Base-by-base conservation (phyloP, 805 yeast species). In the Saturnispora galanensis region DNA sequence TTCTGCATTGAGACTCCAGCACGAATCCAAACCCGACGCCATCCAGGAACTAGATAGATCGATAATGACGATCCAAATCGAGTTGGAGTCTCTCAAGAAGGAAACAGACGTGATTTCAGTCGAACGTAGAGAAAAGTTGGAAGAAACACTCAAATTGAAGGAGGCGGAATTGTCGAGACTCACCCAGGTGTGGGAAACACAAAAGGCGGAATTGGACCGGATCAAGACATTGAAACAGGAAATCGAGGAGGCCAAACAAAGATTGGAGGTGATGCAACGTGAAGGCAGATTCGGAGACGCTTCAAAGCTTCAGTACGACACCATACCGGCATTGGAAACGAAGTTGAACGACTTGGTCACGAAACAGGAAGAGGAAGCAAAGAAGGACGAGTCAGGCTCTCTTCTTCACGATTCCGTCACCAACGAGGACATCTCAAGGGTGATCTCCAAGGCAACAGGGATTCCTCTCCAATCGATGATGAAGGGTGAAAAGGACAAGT, bases 21-120 rank as follows among this genome's bases (percentile, higher is more conserved):
- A 93, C 60, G 98, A 90, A 65, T 87, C 96, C 1, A 89, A 88
- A 60, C 98, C 98, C 0, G 98, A 90, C 58, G 86, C 89, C 2
- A 84, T 93, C 44, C 90, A 88, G 56, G 84, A 81, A 39, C 70
- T 90, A 47, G 97, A 90, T 60, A 76, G 97, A 50, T 73, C 81
- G 28, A 79, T 90, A 39, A 87, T 90, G 88, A 93, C 96, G 4
- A 82, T 93, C 49, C 89, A 89, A 64, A 93, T 93, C 54, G 98
- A 93, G 64, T 71, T 93, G 47, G 98, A 90, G 64, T 87, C 97
- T 0, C 70, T 93, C 56, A 78, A 90, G 56, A 93, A 93, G 58
- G 98, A 93, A 60, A 86, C 88, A 4, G 97, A 90, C 58, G 79
- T 83, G 2, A 62, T 89, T 29, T 85, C 96, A 0, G 60, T 74